These are phyloP conservation scores for Wickerhamomyces ciferrii DNA, from an alignment of 805 yeast genomes.

Conservation along the genomic window DNA sequence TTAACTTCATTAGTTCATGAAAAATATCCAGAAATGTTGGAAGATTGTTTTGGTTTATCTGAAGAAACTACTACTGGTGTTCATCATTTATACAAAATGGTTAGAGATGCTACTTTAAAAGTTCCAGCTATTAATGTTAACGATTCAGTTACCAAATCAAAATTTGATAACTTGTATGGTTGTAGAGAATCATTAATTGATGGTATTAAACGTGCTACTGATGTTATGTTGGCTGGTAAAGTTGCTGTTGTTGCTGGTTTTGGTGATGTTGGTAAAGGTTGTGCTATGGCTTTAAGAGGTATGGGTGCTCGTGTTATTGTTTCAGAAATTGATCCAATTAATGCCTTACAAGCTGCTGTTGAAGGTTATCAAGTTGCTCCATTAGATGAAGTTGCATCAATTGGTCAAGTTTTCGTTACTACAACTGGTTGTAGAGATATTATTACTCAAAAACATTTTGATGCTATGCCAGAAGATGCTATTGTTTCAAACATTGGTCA, in stretches of 20 bases:
- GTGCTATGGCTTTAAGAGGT: conserved; percentile 97
- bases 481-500: conserved; percentile 99
- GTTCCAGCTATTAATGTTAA: conserved; percentile 99
- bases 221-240: conserved; percentile 99
- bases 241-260: conserved; percentile 98
- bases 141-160: conserved; percentile 98
- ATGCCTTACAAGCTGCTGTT: conserved; percentile 99
- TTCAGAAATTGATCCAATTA: conserved; percentile 97
- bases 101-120: conserved; percentile 82
- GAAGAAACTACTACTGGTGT: conserved; percentile 99
- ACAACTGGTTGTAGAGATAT: conserved; percentile 99
- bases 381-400: conserved; percentile 86
- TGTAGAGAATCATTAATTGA: conserved; percentile 98
- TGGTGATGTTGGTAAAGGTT: conserved; percentile 99
- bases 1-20: conserved; percentile 94
- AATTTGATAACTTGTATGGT: conserved; percentile 98
- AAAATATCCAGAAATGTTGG: conserved; percentile 96
- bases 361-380: conserved; percentile 97
- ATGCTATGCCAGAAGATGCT: conserved; percentile 97
- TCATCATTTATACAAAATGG: conserved; percentile 96
- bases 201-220: conserved; percentile 99
- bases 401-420: conserved; percentile 97
- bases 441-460: conserved; percentile 84
- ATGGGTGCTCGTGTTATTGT: conserved; percentile 99
- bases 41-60: conserved; percentile 90